These are phyloP conservation scores for Pneumocystis wakefieldiae DNA, from an alignment of 1,139 yeast species.

Conservation along the genomic window DNA sequence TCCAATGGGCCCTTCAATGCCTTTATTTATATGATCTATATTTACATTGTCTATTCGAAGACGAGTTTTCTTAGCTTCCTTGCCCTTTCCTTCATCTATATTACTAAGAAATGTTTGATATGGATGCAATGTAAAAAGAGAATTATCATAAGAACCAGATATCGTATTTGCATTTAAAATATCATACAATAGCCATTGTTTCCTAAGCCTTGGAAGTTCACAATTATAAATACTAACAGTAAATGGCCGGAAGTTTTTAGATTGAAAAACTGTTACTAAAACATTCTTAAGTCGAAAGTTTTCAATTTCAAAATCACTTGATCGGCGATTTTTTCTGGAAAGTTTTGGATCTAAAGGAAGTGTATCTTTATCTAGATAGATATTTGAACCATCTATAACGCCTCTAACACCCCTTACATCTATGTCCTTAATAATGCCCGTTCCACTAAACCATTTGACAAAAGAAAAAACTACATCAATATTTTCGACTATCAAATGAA, in stretches of 20 bases:
- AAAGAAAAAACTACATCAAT: conserved; percentile 69
- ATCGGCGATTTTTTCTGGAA: conserved; percentile 54
- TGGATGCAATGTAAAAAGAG: conserved; percentile 80
- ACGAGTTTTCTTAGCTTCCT: conserved; percentile 58
- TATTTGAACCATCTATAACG: conserved; percentile 78
- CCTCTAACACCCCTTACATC: conserved; percentile 80
- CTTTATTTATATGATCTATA: conserved; percentile 78
- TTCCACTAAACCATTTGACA: conserved; percentile 77
- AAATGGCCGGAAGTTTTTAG: conserved; percentile 65
- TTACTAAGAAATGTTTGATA: conserved; percentile 30
- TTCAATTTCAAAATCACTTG: conserved; percentile 89
- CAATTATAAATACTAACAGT: conserved; percentile 76
- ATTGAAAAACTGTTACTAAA: conserved; percentile 66
- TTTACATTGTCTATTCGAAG: conserved; percentile 71
- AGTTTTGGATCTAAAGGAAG: conserved; percentile 56
- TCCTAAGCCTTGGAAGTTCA: conserved; percentile 61
- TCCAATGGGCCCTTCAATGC: conserved; percentile 87
- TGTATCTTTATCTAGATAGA: conserved; percentile 53
- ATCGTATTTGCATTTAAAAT: conserved; percentile 68
- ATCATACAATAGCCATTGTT: conserved; percentile 88
- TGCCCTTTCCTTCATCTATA: conserved; percentile 14
- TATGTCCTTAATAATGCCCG: conserved; percentile 70
- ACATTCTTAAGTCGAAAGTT: conserved; percentile 72
- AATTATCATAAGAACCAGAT: conserved; percentile 85
- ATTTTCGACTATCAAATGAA: conserved; percentile 77